Evolutionary conservation across 768 basidiomycete species (phyloP), one percentile per base, ranked within the genome.

Genomic region (Pleurotus citrinopileatus): DNA sequence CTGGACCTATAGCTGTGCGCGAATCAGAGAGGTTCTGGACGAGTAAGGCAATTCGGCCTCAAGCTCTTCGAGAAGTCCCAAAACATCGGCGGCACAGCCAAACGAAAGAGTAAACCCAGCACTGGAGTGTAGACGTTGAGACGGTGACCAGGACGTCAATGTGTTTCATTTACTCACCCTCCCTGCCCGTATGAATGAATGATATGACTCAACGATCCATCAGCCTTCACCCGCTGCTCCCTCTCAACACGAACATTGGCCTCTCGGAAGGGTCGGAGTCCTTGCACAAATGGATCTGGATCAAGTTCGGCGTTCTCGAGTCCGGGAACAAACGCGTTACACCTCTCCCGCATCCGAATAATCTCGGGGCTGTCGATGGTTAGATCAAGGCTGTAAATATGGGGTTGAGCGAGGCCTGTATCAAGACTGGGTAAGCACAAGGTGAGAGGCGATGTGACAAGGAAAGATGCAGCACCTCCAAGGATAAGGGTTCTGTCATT

Each of bases 401-500:
- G 46, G 20, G 61, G 59, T 47, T 71, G 65, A 6, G 63, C 62
- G 20, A 67, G 57, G 0, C 67, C 61, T 60, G n/a, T n/a, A n/a
- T 32, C 29, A 28, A n/a, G 34, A n/a, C n/a, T n/a, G n/a, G n/a
- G n/a, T n/a, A n/a, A n/a, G n/a, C n/a, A n/a, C n/a, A 15, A 20
- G 13, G 26, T 46, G 22, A 17, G 25, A 8, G 29, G 40, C n/a
- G 9, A 22, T 19, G 40, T 7, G 13, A 44, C 17, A 19, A 23
- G 25, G 15, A 23, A n/a, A 17, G 25, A 8, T 32, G 51, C 15
- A 25, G 22, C 23, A 54, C 62, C 66, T 7, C 70, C 70, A 22
- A 74, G 62, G 25, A 73, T 66, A 20, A 73, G 63, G 4, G 64
- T 63, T 4, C 64, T 64, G 53, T 69, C 67, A 56, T 71, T 70